A percentile compares a stretch with the other conserved stretches of the same genome.
Conservation (phyloP, 306 rosid species). For the Sophora flavescens region DNA sequence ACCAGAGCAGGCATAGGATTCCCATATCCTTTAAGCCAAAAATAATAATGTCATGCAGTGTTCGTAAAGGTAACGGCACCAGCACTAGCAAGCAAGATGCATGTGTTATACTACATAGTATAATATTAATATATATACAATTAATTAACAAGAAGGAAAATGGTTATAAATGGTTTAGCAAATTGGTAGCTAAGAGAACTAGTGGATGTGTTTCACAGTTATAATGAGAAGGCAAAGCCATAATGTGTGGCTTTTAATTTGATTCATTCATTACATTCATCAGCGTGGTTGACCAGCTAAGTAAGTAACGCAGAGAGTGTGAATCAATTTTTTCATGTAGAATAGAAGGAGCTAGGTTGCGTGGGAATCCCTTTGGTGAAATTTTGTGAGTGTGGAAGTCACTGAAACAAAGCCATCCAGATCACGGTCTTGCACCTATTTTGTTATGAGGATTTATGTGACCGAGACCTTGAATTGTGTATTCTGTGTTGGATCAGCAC, state of each 20-base stretch:
- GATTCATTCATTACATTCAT: conserved; percentile 44
- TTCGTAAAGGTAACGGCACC: conserved; percentile 84
- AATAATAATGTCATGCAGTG: conserved; percentile 59
- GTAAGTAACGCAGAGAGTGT: conserved; percentile 21
- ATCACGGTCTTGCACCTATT: conserved; percentile 46
- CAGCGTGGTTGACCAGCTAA: conserved; percentile 83
- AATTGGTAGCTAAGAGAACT: not conserved
- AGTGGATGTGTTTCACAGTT: not conserved
- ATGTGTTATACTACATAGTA: conserved; percentile 13
- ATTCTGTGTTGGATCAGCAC: conserved; percentile 62
- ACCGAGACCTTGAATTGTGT: conserved; percentile 79
- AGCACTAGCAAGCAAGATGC: conserved; percentile 41
- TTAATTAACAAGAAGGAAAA: not conserved
- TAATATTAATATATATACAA: conserved; percentile 17
- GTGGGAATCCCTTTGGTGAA: conserved; percentile 75
- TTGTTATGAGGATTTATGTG: conserved; percentile 42
- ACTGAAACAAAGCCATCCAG: conserved; percentile 54
- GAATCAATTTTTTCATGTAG: conserved; percentile 40
- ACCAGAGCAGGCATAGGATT: conserved; percentile 45
- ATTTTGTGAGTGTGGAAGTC: conserved; percentile 17
- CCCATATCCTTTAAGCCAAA: conserved; percentile 37
- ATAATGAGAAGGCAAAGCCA: conserved; percentile 30
- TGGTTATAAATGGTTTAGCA: conserved; percentile 28
- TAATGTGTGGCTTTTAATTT: conserved; percentile 38
- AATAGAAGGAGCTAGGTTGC: conserved; percentile 53